A percentile compares a stretch with the other conserved stretches of the same genome.
These are phyloP conservation scores for Tetracladium marchalianum DNA, from an alignment of 495 filamentous ascomycete genomes.

Conservation along the genomic window DNA sequence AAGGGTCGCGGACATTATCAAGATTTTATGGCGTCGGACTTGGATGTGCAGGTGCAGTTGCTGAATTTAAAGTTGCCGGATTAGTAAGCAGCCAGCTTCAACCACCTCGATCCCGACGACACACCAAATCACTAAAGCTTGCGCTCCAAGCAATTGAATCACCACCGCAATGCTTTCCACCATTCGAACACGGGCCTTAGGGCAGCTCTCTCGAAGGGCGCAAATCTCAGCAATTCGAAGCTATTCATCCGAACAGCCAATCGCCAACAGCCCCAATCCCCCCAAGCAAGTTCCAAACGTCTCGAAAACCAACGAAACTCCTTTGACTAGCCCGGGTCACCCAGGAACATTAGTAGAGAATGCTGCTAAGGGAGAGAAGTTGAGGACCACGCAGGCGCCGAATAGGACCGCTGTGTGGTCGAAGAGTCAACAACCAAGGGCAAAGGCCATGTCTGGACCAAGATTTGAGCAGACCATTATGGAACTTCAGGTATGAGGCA, in stretches of 20 bases:
- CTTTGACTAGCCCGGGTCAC: conserved; percentile 35
- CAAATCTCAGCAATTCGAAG: conserved; percentile 29
- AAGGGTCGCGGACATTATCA: no score
- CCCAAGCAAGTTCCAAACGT: conserved; percentile 35
- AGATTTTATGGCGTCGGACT: background rate
- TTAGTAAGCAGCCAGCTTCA: conserved; percentile 15
- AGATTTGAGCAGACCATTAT: conserved; percentile 96
- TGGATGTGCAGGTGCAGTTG: background rate
- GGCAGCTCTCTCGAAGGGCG: conserved; percentile 9
- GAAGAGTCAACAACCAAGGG: conserved; percentile 67
- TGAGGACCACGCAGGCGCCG: conserved; percentile 66
- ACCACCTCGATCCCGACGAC: conserved; percentile 6
- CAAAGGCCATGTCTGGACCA: conserved; percentile 79
- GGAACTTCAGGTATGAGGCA: conserved; percentile 62
- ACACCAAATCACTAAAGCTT: conserved; percentile 19
- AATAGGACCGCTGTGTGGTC: conserved; percentile 78
- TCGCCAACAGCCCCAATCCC: conserved; percentile 37
- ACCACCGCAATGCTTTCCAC: conserved; percentile 46
- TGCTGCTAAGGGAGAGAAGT: conserved; percentile 48
- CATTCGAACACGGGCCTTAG: conserved; percentile 34
- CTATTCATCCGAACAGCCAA: conserved; percentile 21
- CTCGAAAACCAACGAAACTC: conserved; percentile 50
- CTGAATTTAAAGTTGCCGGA: background rate
- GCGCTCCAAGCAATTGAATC: conserved; percentile 20
- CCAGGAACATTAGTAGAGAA: conserved; percentile 29